These are phyloP conservation scores for Paxillus involutus DNA, from an alignment of 768 basidiomycete species.

Conservation along the genomic window DNA sequence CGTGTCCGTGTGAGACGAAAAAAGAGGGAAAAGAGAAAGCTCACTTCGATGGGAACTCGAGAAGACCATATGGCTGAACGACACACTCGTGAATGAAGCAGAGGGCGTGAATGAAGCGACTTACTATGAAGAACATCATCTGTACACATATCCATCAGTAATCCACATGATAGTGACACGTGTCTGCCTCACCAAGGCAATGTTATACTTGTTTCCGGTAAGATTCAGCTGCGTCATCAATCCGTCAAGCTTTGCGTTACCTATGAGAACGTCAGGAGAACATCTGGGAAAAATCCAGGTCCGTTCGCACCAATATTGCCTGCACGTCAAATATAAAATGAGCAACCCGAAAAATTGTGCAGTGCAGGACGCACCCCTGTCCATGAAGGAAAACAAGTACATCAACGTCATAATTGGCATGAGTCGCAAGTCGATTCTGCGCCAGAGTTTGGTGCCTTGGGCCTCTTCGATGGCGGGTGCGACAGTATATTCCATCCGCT, in stretches of 20 bases:
- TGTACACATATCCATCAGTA: conserved; percentile 18
- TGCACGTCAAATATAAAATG: conserved; percentile 30
- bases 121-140: conserved; percentile 73
- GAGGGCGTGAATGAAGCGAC: conserved; percentile 11
- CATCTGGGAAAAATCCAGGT: too few species aligned
- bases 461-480: conserved; percentile 30
- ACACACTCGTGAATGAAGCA: neutral
- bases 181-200: conserved; percentile 49
- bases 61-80: conserved; percentile 32
- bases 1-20: neutral
- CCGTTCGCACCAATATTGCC: conserved; percentile 49
- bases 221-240: conserved; percentile 55
- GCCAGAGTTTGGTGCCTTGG: conserved; percentile 51
- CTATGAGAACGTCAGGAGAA: conserved; percentile 18
- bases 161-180: neutral
- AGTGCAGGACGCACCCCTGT: conserved; percentile 42
- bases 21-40: neutral
- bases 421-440: conserved; percentile 49
- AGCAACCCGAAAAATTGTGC: neutral
- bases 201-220: conserved; percentile 60
- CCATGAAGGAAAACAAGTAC: conserved; percentile 63
- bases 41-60: conserved; percentile 73
- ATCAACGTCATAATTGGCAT: conserved; percentile 42
- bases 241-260: conserved; percentile 70
- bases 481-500: neutral